phyloP scores from a whole-genome alignment of 164 flowering plant species.

The Protea cynaroides region DNA sequence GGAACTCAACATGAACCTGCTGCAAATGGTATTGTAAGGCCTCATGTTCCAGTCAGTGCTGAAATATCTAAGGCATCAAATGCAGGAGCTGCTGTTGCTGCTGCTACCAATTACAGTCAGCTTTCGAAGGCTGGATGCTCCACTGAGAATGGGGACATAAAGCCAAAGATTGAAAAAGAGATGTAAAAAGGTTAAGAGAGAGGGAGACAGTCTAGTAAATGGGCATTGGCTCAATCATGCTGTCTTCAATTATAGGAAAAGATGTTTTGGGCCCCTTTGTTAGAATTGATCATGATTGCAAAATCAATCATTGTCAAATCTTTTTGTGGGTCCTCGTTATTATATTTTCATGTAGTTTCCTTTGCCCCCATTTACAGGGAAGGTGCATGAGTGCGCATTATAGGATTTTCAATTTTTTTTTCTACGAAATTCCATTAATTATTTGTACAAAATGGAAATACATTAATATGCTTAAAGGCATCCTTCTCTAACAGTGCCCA shows the following conservation, averaged over 20 bases:
- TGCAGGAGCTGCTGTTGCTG: constrained; percentile 9
- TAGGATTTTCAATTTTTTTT: not conserved
- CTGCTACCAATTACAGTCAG: constrained; percentile 18
- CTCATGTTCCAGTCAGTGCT: constrained; percentile 20
- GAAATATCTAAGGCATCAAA: constrained; percentile 23
- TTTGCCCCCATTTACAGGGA: not conserved
- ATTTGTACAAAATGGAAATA: too few relatives aligned
- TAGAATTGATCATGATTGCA: constrained; percentile 8
- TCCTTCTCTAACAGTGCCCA: too few relatives aligned
- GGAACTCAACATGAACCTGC: constrained; percentile 26
- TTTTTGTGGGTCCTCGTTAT: not conserved
- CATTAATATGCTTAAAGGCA: too few relatives aligned
- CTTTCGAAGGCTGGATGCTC: constrained; percentile 26
- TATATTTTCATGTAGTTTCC: not conserved
- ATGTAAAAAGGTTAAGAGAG: constrained; percentile 9
- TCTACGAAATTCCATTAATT: too few relatives aligned
- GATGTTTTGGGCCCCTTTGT: constrained; percentile 9
- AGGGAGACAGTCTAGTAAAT: constrained; percentile 14
- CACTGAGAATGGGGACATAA: constrained; percentile 37
- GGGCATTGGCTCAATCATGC: constrained; percentile 11
- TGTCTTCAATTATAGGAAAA: not conserved
- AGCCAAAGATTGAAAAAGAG: constrained; percentile 30
- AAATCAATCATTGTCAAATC: constrained; percentile 12
- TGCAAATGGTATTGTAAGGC: constrained; percentile 35
- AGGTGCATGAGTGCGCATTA: not conserved